phyloP scores from a whole-genome alignment of 2,329 filamentous ascomycete species.

The Pseudogymnoascus sp. region DNA sequence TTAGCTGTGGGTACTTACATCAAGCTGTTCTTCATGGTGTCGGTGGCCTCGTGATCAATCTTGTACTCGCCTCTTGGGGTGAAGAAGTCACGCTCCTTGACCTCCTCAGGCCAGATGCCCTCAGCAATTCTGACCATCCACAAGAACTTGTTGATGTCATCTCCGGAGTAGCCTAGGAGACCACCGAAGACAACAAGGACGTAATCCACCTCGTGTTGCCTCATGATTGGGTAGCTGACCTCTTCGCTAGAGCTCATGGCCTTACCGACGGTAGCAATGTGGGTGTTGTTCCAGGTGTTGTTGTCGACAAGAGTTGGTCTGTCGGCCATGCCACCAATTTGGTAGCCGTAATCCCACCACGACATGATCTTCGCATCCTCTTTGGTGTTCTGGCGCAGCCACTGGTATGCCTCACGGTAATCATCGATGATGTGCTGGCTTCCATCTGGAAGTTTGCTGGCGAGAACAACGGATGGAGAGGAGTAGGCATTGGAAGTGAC shows the following conservation, averaged over 20 bases:
- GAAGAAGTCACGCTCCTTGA: slow-evolving; percentile 95
- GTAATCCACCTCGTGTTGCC: slow-evolving; percentile 97
- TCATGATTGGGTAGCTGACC: slow-evolving; percentile 97
- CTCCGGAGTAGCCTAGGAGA: slow-evolving; percentile 91
- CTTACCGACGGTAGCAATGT: slow-evolving; percentile 98
- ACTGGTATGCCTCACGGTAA: slow-evolving; percentile 98
- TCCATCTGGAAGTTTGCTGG: slow-evolving; percentile 84
- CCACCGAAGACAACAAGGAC: slow-evolving; percentile 96
- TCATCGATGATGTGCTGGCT: slow-evolving; percentile 98
- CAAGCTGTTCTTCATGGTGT: slow-evolving; percentile 98
- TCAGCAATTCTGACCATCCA: slow-evolving; percentile 99
- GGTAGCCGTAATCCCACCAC: slow-evolving; percentile 99
- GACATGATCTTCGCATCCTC: slow-evolving; percentile 98
- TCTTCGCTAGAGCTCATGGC: slow-evolving; percentile 97
- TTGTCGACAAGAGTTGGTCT: slow-evolving; percentile 96
- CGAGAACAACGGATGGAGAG: slow-evolving; percentile 91
- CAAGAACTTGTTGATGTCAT: slow-evolving; percentile 99
- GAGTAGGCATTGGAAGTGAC: slow-evolving; percentile 99
- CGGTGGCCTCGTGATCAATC: slow-evolving; percentile 85
- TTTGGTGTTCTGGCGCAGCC: slow-evolving; percentile 94
- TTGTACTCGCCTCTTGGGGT: slow-evolving; percentile 89
- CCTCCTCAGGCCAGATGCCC: slow-evolving; percentile 99
- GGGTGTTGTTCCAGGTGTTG: slow-evolving; percentile 99
- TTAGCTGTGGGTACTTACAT: slow-evolving; percentile 58
- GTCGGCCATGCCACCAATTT: slow-evolving; percentile 99